Percentiles rank a stretch among this genome's conserved stretches.
These are phyloP conservation scores for Ophiostoma sp. DNA, from an alignment of 2,329 filamentous ascomycete species.

Conservation along the genomic window DNA sequence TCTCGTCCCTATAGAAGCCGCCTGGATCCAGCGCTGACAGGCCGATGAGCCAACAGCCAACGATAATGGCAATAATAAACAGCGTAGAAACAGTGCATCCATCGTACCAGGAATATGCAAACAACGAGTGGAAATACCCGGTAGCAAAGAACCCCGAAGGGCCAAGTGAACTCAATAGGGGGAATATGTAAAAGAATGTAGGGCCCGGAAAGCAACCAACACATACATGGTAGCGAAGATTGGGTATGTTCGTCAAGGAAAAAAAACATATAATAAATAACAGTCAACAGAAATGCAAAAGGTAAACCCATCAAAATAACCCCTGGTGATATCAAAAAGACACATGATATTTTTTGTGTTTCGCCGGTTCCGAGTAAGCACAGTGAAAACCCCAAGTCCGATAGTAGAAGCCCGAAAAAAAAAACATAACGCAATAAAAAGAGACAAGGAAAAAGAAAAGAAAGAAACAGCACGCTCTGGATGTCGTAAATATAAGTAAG, in stretches of 20 bases:
- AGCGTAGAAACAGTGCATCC: no score
- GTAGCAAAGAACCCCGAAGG: no score
- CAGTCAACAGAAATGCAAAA: constrained; percentile 7
- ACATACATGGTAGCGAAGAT: neutral
- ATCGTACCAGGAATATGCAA: neutral
- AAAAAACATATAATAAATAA: neutral
- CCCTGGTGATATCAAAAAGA: constrained; percentile 8
- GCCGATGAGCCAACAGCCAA: no score
- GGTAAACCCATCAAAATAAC: neutral
- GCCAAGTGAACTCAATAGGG: neutral
- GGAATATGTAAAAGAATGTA: neutral
- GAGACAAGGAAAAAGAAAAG: neutral
- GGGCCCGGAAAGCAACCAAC: constrained; percentile 6
- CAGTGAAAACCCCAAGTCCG: constrained; percentile 15
- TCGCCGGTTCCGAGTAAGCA: constrained; percentile 11
- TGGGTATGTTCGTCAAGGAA: constrained; percentile 8
- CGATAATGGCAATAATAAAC: no score
- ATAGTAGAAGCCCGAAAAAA: constrained; percentile 5
- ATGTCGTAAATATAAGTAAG: neutral
- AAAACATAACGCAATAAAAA: neutral
- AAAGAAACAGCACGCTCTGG: constrained; percentile 7
- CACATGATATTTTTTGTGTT: constrained; percentile 4
- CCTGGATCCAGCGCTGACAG: no score
- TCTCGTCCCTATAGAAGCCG: no score
- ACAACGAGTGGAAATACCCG: neutral